Conservation (phyloP, 2,329 filamentous ascomycete genomes). For the Boeremia lycopersici region DNA sequence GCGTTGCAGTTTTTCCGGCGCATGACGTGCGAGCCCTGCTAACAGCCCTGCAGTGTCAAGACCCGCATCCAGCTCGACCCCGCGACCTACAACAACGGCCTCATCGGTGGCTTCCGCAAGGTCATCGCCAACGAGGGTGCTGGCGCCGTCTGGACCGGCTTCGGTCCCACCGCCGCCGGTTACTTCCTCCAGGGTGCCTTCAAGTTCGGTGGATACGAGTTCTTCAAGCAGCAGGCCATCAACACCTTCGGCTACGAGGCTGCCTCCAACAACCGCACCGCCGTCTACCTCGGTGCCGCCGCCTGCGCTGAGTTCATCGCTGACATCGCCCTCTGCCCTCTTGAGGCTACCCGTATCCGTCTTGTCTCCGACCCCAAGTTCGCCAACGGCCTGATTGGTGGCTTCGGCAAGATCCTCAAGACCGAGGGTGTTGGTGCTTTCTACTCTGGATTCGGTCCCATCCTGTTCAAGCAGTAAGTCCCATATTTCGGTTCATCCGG, state of each 20-base stretch:
- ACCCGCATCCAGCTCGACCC: slow-evolving; percentile 94
- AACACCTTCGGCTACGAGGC: slow-evolving; percentile 71
- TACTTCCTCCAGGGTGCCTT: slow-evolving; percentile 94
- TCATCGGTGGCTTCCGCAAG: slow-evolving; percentile 85
- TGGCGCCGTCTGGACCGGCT: slow-evolving; percentile 83
- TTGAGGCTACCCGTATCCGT: slow-evolving; percentile 92
- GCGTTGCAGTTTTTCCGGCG: slow-evolving; percentile 14
- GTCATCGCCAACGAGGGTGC: slow-evolving; percentile 80
- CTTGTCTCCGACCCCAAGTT: slow-evolving; percentile 88
- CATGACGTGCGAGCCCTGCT: slow-evolving; percentile 30
- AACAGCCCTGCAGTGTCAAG: slow-evolving; percentile 72
- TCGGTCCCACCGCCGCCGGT: slow-evolving; percentile 83
- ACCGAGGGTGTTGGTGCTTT: slow-evolving; percentile 84
- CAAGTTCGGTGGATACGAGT: slow-evolving; percentile 94
- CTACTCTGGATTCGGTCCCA: slow-evolving; percentile 83
- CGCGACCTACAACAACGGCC: slow-evolving; percentile 83
- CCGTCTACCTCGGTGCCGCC: slow-evolving; percentile 75
- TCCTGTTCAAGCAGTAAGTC: slow-evolving; percentile 53
- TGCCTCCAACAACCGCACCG: slow-evolving; percentile 78
- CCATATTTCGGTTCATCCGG: neutral
- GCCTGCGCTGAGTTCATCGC: slow-evolving; percentile 69
- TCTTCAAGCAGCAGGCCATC: slow-evolving; percentile 94
- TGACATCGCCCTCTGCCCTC: slow-evolving; percentile 85
- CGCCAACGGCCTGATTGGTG: slow-evolving; percentile 77
- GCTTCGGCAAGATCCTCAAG: slow-evolving; percentile 82